phyloP scores from a whole-genome alignment of 805 yeast species.

The Saccharomycopsis sp. region DNA sequence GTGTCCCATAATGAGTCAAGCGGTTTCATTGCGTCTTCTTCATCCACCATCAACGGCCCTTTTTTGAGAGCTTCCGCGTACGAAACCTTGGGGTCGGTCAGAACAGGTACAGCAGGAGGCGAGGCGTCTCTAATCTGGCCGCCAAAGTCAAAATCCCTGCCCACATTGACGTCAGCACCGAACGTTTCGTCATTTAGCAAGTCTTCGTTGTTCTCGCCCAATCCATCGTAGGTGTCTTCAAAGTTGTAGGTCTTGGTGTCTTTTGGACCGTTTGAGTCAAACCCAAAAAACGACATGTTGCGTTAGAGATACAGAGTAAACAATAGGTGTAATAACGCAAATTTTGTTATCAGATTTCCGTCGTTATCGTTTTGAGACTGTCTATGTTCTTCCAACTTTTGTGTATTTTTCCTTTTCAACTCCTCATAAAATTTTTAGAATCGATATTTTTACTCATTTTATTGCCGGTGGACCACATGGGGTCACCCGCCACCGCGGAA shows the following conservation, averaged over 20 bases:
- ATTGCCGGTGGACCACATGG: no score
- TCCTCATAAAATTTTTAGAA: no score
- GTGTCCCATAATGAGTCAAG: conserved; percentile 67
- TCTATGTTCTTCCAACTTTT: not conserved
- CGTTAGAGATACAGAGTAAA: no score
- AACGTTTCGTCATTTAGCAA: conserved; percentile 78
- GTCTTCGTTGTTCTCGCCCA: conserved; percentile 72
- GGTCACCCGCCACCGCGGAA: not conserved
- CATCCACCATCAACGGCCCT: conserved; percentile 30
- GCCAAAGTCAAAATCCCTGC: conserved; percentile 63
- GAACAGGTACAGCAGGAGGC: conserved; percentile 24
- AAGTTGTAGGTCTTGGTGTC: conserved; percentile 47
- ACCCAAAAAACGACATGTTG: conserved; percentile 61
- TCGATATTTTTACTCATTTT: no score
- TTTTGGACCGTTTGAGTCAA: conserved; percentile 39
- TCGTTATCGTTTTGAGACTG: not conserved
- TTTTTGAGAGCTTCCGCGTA: conserved; percentile 44
- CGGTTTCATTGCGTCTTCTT: conserved; percentile 48
- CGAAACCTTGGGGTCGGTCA: conserved; percentile 28
- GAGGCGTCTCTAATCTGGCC: conserved; percentile 28
- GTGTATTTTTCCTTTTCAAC: no score
- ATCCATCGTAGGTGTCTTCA: conserved; percentile 77
- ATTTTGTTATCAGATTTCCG: no score
- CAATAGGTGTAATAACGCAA: no score
- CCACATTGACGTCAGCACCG: conserved; percentile 46